Conservation (phyloP, 805 yeast species). For the Pichia manshurica region DNA sequence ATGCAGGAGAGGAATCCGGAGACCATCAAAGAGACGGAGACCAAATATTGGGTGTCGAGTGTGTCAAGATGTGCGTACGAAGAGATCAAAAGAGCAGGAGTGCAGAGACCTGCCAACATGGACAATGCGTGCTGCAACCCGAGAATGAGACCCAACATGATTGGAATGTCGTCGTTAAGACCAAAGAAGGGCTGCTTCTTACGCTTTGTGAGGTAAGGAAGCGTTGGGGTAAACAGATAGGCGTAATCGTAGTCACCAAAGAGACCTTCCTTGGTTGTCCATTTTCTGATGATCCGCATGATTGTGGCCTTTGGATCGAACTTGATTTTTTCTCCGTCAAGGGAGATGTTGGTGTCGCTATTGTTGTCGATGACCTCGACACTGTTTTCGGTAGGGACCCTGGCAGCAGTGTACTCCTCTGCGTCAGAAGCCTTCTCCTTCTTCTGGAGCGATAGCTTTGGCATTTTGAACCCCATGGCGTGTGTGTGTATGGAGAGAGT, state of each 20-base stretch:
- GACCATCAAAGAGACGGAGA: slow-evolving; percentile 65
- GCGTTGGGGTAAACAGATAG: slow-evolving; percentile 69
- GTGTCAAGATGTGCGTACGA: slow-evolving; percentile 52
- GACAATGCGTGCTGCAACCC: slow-evolving; percentile 87
- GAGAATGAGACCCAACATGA: slow-evolving; percentile 66
- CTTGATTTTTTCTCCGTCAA: not conserved
- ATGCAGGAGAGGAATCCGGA: slow-evolving; percentile 65
- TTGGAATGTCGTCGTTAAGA: slow-evolving; percentile 71
- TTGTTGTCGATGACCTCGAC: no score
- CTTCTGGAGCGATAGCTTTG: slow-evolving; percentile 1
- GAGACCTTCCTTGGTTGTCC: slow-evolving; percentile 71
- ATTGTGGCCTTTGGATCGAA: slow-evolving; percentile 1
- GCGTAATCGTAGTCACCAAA: slow-evolving; percentile 85
- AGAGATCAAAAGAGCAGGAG: slow-evolving; percentile 77
- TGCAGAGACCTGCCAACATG: slow-evolving; percentile 86
- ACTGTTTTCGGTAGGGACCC: no score
- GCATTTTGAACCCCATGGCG: slow-evolving; percentile 8
- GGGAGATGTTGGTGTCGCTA: not conserved
- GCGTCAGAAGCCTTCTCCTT: not conserved
- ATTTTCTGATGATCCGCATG: slow-evolving; percentile 15
- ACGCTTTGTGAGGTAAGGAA: slow-evolving; percentile 55
- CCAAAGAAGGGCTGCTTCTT: slow-evolving; percentile 78
- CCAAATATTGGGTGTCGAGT: slow-evolving; percentile 52
- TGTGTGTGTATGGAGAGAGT: not conserved
- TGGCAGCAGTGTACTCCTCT: not conserved